Percentiles rank a stretch among this genome's conserved stretches.
These are phyloP conservation scores for Vitis labrusca DNA, from an alignment of 164 flowering plant genomes.

Conservation along the genomic window DNA sequence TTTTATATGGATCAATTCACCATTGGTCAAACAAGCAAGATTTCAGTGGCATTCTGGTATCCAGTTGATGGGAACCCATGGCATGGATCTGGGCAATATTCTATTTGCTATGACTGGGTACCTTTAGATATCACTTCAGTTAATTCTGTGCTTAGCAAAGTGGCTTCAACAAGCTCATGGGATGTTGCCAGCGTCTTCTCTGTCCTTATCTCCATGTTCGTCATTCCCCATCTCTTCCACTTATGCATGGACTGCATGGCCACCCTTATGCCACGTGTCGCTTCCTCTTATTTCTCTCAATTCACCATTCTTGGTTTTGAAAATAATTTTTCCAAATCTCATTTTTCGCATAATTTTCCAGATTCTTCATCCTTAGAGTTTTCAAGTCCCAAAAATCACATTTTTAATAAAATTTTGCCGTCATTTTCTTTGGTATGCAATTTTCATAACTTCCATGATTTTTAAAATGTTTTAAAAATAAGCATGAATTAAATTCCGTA, in stretches of 20 bases:
- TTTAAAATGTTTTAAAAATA: no score
- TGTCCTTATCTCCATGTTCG: constrained; percentile 64
- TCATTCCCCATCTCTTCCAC: constrained; percentile 21
- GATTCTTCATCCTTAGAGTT: no score
- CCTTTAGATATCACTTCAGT: constrained; percentile 55
- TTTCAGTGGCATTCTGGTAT: constrained; percentile 93
- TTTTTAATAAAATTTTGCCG: no score
- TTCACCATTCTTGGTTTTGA: no score
- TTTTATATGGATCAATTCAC: no score
- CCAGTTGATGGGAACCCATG: constrained; percentile 80
- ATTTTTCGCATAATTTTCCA: no score
- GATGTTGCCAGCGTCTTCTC: constrained; percentile 63
- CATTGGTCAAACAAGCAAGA: constrained; percentile 65
- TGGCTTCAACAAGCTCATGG: constrained; percentile 39
- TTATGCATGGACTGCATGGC: constrained; percentile 34
- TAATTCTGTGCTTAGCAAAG: constrained; percentile 13
- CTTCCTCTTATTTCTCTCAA: no score
- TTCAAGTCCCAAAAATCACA: no score
- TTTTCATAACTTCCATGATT: no score
- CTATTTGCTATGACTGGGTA: constrained; percentile 82
- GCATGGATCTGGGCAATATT: constrained; percentile 88
- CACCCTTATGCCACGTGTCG: constrained; percentile 50
- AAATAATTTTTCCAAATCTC: no score
- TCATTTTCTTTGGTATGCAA: no score
- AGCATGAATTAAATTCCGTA: no score